Evolutionary conservation across 495 filamentous ascomycete species (phyloP), one percentile per base, ranked within the genome.

Genomic region (Hyaloscypha variabilis): DNA sequence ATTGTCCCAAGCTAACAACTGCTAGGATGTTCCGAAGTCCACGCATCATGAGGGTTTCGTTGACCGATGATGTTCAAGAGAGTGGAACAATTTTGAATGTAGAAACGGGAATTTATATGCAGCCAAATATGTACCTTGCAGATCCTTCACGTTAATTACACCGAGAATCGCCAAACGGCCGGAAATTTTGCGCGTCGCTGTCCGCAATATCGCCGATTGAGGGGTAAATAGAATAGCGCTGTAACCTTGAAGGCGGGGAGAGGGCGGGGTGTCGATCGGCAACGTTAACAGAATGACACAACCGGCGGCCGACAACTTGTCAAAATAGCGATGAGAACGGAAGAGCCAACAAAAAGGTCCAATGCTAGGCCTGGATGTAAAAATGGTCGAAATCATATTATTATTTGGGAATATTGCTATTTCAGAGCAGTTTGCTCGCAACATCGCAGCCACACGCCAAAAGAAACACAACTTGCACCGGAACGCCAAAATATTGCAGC

Each of bases 91-190:
- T 28, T 25, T 28, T 54, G 51, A 54, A 19, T 4, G 54, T 29
- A 28, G 54, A 58, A 34, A 29, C 29, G 6, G 8, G n/a, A 31
- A n/a, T 58, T 58, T 58, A 34, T 58, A 58, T 17, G 25, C 8
- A 31, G 19, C 11, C 29, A 6, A 3, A 19, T 54, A 5, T 34
- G 25, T 58, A 58, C 54, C 54, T 58, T 34, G 54, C 54, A 58
- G 54, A 58, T 36, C 54, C 14, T 21, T 29, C 19, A 34, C 4
- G 1, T 29, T 58, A 36, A 58, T 58, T 14, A 21, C 13, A 13
- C 54, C 4, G 54, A 34, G 2, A 31, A n/a, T 54, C 8, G 51
- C 51, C 31, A 8, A 54, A 6, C 8, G 4, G 21, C 8, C 51
- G 51, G 19, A 54, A 25, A 54, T 25, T 23, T 46, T 46, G 11